phyloP scores from a whole-genome alignment of 2,329 filamentous ascomycete genomes.

The Sporothrix inflata region DNA sequence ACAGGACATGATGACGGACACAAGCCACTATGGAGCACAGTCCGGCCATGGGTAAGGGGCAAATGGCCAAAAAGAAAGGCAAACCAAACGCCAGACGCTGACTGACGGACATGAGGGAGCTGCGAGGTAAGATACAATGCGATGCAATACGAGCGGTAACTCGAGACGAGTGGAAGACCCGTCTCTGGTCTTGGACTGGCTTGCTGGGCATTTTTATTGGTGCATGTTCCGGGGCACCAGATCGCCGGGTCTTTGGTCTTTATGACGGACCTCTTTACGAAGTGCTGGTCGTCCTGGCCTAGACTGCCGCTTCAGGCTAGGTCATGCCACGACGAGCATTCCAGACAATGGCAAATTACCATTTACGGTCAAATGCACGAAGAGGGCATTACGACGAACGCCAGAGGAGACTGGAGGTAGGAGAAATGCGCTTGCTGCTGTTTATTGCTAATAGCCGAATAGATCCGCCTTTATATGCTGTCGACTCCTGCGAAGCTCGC shows the following conservation, averaged over 20 bases:
- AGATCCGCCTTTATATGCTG: not conserved
- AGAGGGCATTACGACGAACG: too few relatives aligned
- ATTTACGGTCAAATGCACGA: not conserved
- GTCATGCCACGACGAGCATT: not conserved
- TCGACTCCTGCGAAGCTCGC: not conserved
- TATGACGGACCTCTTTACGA: not conserved
- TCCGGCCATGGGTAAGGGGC: not conserved
- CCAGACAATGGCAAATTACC: not conserved
- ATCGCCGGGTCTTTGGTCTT: not conserved
- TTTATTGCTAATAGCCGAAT: not conserved
- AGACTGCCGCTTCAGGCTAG: slow-evolving; percentile 1
- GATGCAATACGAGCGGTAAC: not conserved
- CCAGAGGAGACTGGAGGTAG: too few relatives aligned
- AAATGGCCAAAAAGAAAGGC: not conserved
- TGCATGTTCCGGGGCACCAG: too few relatives aligned
- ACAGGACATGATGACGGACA: not conserved
- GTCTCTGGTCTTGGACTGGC: not conserved
- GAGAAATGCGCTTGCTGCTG: not conserved
- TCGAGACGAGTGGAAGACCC: not conserved
- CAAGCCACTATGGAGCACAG: not conserved
- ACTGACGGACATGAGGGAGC: not conserved
- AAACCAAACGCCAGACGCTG: not conserved
- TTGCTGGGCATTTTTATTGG: slow-evolving; percentile 9
- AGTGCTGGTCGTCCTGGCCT: not conserved
- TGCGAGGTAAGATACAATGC: not conserved